Base-by-base conservation (phyloP, 306 rosid genomes). In the Myrica gale region DNA sequence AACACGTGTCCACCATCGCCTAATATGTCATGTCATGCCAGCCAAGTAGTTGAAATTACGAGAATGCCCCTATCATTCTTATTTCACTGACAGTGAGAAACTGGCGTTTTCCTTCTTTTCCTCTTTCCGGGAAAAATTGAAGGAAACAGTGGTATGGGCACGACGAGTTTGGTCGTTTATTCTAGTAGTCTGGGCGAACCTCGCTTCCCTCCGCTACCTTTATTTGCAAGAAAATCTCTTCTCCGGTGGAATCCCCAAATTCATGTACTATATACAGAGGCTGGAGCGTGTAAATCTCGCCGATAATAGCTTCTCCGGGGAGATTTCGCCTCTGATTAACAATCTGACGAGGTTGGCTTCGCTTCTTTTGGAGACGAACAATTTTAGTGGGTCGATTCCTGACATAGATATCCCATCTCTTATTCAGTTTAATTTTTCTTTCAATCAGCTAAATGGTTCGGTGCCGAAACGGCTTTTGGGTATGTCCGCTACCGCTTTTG, bases 401-500 rank as follows among this genome's bases (percentile, higher is more conserved):
- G 89, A 87, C 54, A 74, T 95, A 23, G 74, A 15, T 78, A 57
- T 81, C 47, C 83, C 83, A 0, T 42, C 61, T 19, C 81, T 95
- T 9, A 19, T 58, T 11, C 87, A 86, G 74, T 92, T 95, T 70
- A 94, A 92, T 16, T 92, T 92, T 5, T 95, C 98, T 2, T 73
- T 23, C 50, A 95, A 95, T 58, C 41, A 0, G 53, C 65, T 93
- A 57, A 89, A 65, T 13, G 97, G 98, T 32, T 77, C 97, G 9
- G 84, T 92, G 58, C 92, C 92, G 0, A 1, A 39, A 6, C 78
- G 79, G 76, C 81, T 89, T 70, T 88, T 97, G 50, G 13, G 67
- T 6, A 62, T 83, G 50, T 52, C 79, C 2, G 71, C 32, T 1
- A 80, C 23, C 9, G 79, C 84, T 21, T 95, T 92, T 79, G 7